A percentile compares a stretch with the other conserved stretches of the same genome.
phyloP scores from a whole-genome alignment of 2,329 filamentous ascomycete genomes.

The Penicillium sclerotiorum region DNA sequence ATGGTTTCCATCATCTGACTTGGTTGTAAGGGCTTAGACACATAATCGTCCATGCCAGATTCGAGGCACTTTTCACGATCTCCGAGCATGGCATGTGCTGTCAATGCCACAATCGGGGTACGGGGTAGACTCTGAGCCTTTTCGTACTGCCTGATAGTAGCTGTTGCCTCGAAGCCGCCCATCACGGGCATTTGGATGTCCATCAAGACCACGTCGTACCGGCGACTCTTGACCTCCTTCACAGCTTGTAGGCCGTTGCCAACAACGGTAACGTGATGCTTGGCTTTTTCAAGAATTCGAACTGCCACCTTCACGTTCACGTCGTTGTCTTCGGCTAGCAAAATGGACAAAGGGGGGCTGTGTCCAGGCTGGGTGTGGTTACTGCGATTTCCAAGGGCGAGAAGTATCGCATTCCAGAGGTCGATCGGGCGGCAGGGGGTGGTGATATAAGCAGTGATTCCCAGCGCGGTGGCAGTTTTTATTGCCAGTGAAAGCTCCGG shows the following conservation, averaged over 20 bases:
- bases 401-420: constrained; percentile 88
- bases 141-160: constrained; percentile 89
- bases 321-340: constrained; percentile 90
- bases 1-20: constrained; percentile 72
- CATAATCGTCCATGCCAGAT: constrained; percentile 95
- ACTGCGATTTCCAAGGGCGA: constrained; percentile 84
- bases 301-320: constrained; percentile 93
- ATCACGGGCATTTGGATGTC: constrained; percentile 98
- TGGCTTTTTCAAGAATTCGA: constrained; percentile 93
- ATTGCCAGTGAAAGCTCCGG: constrained; percentile 83
- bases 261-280: constrained; percentile 66
- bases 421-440: constrained; percentile 90
- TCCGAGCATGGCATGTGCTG: constrained; percentile 93
- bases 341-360: constrained; percentile 87
- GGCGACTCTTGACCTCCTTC: constrained; percentile 74
- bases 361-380: constrained; percentile 88
- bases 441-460: constrained; percentile 95
- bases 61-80: constrained; percentile 94
- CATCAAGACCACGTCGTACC: constrained; percentile 94
- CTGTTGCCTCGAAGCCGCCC: constrained; percentile 93
- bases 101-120: constrained; percentile 89
- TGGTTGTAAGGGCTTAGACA: constrained; percentile 89
- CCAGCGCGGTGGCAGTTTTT: constrained; percentile 86
- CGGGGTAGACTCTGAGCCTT: constrained; percentile 71
- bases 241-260: constrained; percentile 76